These are phyloP conservation scores for Powellomyces hirtus DNA, from an alignment of 192 early-diverging fungal genomes.

Conservation along the genomic window DNA sequence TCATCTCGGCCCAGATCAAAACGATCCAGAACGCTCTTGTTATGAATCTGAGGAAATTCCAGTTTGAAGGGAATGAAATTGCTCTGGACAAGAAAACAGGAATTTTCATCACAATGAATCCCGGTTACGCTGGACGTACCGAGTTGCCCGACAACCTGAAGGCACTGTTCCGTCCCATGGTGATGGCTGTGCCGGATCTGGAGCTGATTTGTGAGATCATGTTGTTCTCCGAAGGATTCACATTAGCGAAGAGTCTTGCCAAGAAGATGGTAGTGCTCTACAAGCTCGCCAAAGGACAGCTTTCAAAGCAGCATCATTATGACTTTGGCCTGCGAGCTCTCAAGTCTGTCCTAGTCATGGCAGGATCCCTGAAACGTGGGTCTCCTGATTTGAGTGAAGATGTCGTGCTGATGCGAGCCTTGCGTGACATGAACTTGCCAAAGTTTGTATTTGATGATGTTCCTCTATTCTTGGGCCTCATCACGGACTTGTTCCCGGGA, in stretches of 20 bases:
- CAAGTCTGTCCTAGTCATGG: conserved; percentile 63
- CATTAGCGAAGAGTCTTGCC: conserved; percentile 67
- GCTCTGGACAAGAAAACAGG: conserved; percentile 52
- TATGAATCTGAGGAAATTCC: conserved; percentile 50
- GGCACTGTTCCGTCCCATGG: conserved; percentile 62
- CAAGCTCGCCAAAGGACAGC: conserved; percentile 58
- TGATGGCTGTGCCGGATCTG: conserved; percentile 61
- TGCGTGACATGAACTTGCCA: conserved; percentile 64
- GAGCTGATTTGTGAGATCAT: conserved; percentile 66
- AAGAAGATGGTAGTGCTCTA: conserved; percentile 70
- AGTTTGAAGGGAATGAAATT: conserved; percentile 65
- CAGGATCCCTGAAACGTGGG: conserved; percentile 57
- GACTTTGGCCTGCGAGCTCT: conserved; percentile 60
- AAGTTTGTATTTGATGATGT: conserved; percentile 68
- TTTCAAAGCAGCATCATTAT: conserved; percentile 63
- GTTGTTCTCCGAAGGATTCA: conserved; percentile 73
- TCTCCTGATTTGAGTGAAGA: conserved; percentile 61
- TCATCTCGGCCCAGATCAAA: conserved; percentile 62
- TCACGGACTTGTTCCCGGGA: conserved; percentile 59
- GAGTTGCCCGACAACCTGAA: conserved; percentile 64
- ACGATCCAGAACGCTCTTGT: conserved; percentile 61
- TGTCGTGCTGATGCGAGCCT: conserved; percentile 59
- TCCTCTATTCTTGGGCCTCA: conserved; percentile 57
- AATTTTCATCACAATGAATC: conserved; percentile 65
- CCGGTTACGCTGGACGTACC: conserved; percentile 59